Percentiles rank a stretch among this genome's conserved stretches.
These are phyloP conservation scores for Hypoxylon sp. DNA, from an alignment of 2,329 filamentous ascomycete genomes.

Conservation along the genomic window DNA sequence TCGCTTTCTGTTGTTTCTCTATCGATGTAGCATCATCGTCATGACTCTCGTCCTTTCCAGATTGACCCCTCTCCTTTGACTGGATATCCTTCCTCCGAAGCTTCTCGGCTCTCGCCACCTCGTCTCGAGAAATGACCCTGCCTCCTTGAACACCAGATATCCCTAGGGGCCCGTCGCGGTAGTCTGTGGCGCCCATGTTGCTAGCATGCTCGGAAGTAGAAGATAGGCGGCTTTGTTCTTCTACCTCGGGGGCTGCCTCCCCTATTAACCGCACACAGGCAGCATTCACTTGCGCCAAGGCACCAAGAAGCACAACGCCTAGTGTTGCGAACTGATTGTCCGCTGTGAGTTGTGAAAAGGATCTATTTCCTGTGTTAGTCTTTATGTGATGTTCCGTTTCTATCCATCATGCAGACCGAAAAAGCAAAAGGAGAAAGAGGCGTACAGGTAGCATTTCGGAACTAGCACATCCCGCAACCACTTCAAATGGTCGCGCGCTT, in stretches of 20 bases:
- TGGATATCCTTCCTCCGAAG: slow-evolving; percentile 21
- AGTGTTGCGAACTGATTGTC: slow-evolving; percentile 80
- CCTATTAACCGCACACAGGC: slow-evolving; percentile 57
- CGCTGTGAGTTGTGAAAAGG: slow-evolving; percentile 77
- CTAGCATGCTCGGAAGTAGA: not conserved
- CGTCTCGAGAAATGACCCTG: slow-evolving; percentile 48
- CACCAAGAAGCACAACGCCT: slow-evolving; percentile 75
- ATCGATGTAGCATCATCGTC: slow-evolving; percentile 46
- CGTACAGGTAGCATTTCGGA: slow-evolving; percentile 61
- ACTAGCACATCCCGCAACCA: slow-evolving; percentile 59
- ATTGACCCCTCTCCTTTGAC: not conserved
- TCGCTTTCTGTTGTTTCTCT: slow-evolving; percentile 41
- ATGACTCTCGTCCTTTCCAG: not conserved
- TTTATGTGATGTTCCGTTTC: not conserved
- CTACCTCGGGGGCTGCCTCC: slow-evolving; percentile 28
- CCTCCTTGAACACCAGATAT: slow-evolving; percentile 19
- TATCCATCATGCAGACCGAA: too few species aligned
- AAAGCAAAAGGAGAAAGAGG: slow-evolving; percentile 32
- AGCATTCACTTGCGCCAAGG: slow-evolving; percentile 70
- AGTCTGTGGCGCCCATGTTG: too few species aligned
- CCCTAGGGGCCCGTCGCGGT: not conserved
- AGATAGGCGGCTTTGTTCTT: not conserved
- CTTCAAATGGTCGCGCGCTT: slow-evolving; percentile 48
- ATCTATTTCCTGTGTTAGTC: slow-evolving; percentile 54
- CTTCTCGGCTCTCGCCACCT: slow-evolving; percentile 44